Base-by-base conservation (phyloP, 2,329 filamentous ascomycete genomes). In the Metarhizium brunneum region DNA sequence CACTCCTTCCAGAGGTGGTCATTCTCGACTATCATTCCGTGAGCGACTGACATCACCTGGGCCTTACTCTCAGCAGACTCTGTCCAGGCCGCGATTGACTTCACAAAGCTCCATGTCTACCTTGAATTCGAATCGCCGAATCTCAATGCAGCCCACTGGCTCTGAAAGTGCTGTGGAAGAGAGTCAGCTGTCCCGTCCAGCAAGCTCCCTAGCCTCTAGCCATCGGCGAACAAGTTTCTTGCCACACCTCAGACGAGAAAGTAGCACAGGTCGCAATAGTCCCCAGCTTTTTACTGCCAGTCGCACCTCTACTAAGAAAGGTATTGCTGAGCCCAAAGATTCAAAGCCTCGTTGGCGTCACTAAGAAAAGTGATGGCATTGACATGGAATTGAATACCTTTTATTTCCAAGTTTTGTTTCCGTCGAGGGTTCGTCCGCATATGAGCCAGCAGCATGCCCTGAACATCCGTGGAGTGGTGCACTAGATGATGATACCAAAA, bases 221-320 rank as follows among this genome's bases (percentile, higher is more conserved):
- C 73, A 69, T 56, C 71, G 81, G 57, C 76, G 82, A 35, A 73
- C 68, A 4, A 84, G 81, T 62, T 63, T 85, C 56, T 68, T 85
- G 25, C 81, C 82, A 18, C 72, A 78, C 55, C 72, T 76, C 0
- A 75, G 65, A 30, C 61, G 64, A 3, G 65, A 68, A 6, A 66
- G 66, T 30, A 63, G 70, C 18, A 70, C 69, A 14, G 80, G 80
- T 5, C 71, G 77, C 18, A 71, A 73, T 43, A 81, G 74, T 53
- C 78, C 80, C 4, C 74, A 77, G 54, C 70, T 76, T 29, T 51
- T 76, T 2, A 71, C 75, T 0, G 73, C 75, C 4, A 74, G 78
- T 5, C 70, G 76, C n/a, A 68, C 64, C 38, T 73, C 73, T 13
- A 75, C 77, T 69, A 69, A 71, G 45, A 72, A 70, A 61, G 68